Conservation (phyloP, 192 early-diverging fungal species). For the Coemansia sp. region DNA sequence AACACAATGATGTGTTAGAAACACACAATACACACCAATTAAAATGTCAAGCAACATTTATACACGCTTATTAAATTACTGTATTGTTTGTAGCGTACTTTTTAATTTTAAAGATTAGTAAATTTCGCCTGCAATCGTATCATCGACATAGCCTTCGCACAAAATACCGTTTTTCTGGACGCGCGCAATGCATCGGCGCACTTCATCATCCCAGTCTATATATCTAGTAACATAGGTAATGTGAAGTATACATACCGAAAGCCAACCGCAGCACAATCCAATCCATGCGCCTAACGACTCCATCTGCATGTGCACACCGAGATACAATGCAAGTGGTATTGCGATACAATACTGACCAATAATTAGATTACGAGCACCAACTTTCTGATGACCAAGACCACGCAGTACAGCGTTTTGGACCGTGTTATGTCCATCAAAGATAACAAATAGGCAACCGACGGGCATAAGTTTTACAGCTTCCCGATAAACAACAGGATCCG, state of each 20-base stretch:
- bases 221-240: slow-evolving; percentile 14
- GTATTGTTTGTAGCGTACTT: too few relatives aligned
- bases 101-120: too few relatives aligned
- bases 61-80: too few relatives aligned
- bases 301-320: slow-evolving; percentile 24
- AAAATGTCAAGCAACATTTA: too few relatives aligned
- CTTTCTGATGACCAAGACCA: slow-evolving; percentile 48
- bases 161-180: too few relatives aligned
- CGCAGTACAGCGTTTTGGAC: slow-evolving; percentile 53
- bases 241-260: slow-evolving; percentile 13
- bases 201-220: slow-evolving; percentile 31
- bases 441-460: slow-evolving; percentile 63
- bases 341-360: slow-evolving; percentile 26
- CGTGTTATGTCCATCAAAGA: slow-evolving; percentile 55
- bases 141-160: too few relatives aligned
- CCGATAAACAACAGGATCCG: slow-evolving; percentile 61
- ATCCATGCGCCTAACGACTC: slow-evolving; percentile 22
- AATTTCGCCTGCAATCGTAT: too few relatives aligned
- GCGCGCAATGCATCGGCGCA: slow-evolving; percentile 7
- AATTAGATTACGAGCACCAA: slow-evolving; percentile 19
- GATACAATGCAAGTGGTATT: slow-evolving; percentile 42
- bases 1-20: too few relatives aligned
- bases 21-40: too few relatives aligned
- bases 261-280: slow-evolving; percentile 19
- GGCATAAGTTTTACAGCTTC: slow-evolving; percentile 71